phyloP scores from a whole-genome alignment of 2,329 filamentous ascomycete species.

The Microdochium nivale region DNA sequence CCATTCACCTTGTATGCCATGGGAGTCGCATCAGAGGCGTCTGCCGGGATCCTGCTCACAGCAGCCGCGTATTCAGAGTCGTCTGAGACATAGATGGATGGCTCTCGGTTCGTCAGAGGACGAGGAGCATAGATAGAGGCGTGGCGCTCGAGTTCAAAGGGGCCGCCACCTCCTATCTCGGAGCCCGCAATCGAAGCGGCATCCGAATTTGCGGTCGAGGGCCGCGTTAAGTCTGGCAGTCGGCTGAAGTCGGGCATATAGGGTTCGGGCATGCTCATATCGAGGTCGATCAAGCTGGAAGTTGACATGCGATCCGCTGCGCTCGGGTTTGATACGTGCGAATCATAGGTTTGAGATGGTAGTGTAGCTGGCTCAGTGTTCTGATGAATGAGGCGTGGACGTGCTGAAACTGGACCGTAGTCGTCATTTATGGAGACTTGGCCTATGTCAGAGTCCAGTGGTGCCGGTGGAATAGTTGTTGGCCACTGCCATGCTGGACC shows the following conservation, averaged over 20 bases:
- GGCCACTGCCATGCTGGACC: slow-evolving; percentile 48
- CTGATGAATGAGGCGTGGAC: slow-evolving; percentile 39
- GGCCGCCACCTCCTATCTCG: slow-evolving; percentile 44
- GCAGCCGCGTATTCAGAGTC: slow-evolving; percentile 39
- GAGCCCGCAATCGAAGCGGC: slow-evolving; percentile 46
- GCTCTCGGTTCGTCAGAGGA: slow-evolving; percentile 35
- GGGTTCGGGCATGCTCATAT: slow-evolving; percentile 44
- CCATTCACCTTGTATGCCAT: slow-evolving; percentile 10
- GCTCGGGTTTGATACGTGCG: slow-evolving; percentile 28
- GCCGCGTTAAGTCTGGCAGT: slow-evolving; percentile 40
- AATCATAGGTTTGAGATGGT: slow-evolving; percentile 31
- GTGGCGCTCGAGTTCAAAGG: slow-evolving; percentile 57
- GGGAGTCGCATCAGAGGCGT: slow-evolving; percentile 10
- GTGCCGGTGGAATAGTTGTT: slow-evolving; percentile 41
- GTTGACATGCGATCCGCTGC: slow-evolving; percentile 30
- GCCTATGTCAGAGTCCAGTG: slow-evolving; percentile 43
- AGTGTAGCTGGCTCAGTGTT: slow-evolving; percentile 39
- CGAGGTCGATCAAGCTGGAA: slow-evolving; percentile 43
- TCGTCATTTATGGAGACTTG: slow-evolving; percentile 37
- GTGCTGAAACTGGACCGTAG: slow-evolving; percentile 17
- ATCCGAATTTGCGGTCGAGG: slow-evolving; percentile 53
- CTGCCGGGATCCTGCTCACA: slow-evolving; percentile 8
- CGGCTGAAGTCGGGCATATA: slow-evolving; percentile 35
- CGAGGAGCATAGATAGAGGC: slow-evolving; percentile 41
- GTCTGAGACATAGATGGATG: slow-evolving; percentile 53